Evolutionary conservation across 768 basidiomycete genomes (phyloP).

Genomic region (Pleurotus citrinopileatus): DNA sequence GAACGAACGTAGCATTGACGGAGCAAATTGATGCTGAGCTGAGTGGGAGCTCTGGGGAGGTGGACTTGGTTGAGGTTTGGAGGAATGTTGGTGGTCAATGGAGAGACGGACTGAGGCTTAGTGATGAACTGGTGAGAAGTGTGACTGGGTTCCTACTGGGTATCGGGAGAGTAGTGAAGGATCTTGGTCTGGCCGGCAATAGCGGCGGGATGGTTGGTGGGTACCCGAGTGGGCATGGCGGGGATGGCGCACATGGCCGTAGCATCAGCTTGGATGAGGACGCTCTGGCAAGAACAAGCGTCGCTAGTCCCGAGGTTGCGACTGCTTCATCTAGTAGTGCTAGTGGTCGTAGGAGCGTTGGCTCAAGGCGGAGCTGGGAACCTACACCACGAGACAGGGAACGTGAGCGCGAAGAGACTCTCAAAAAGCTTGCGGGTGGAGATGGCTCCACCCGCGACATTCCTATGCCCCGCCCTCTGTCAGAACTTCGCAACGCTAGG

Average conservation of each 20-base stretch:
- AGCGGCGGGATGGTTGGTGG: conserved; percentile 18
- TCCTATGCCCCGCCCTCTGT: background rate
- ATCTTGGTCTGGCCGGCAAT: conserved; percentile 28
- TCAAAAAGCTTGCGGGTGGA: conserved; percentile 29
- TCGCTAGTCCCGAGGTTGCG: conserved; percentile 27
- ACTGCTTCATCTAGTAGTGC: conserved; percentile 22
- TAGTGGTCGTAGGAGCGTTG: conserved; percentile 23
- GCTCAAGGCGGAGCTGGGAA: conserved; percentile 28
- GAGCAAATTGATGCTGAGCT: conserved; percentile 78
- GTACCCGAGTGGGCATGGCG: conserved; percentile 23
- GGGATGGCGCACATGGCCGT: conserved; percentile 40
- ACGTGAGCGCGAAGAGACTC: conserved; percentile 47
- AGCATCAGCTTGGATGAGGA: conserved; percentile 58
- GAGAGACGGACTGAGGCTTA: conserved; percentile 65
- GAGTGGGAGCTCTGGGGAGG: conserved; percentile 29
- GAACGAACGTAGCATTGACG: conserved; percentile 60
- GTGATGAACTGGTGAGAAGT: conserved; percentile 77
- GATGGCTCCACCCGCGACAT: background rate
- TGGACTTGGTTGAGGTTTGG: conserved; percentile 60
- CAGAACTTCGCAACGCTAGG: background rate
- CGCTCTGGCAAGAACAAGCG: conserved; percentile 23
- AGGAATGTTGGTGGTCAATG: conserved; percentile 66
- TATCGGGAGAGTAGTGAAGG: conserved; percentile 66
- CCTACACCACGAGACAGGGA: conserved; percentile 42
- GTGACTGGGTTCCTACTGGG: conserved; percentile 77